Base-by-base conservation (phyloP, 164 flowering plant genomes). In the Magnolia officinalis region DNA sequence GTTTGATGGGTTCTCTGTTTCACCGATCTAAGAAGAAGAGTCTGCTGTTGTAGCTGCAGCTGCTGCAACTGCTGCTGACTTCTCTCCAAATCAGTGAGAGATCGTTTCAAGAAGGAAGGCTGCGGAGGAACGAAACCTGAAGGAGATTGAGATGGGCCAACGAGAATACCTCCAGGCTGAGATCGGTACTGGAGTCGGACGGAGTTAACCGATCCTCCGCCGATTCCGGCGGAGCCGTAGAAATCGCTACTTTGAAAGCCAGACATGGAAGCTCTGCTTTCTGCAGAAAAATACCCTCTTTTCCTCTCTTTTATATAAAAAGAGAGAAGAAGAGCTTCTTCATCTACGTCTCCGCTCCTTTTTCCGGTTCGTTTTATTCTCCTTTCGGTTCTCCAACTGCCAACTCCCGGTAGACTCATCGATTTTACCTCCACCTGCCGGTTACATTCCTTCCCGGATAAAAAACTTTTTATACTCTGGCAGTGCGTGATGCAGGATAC, bases 21-120 rank as follows among this genome's bases (percentile, higher is more conserved):
- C 31, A 93, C 95, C 9, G 91, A 89, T 59, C 98, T 81, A 19
- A 81, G 85, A 75, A 81, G 37, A 74, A n/a, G 78, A 70, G n/a
- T 75, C 9, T 52, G 81, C 55, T 81, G 80, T 16, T 55, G 61
- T 16, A 10, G 61, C 18, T 55, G 61, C 18, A 55, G 61, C 61
- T 55, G 61, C 61, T 55, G 61, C 63, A 71, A 73, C 50, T 78
- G 82, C 2, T 55, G 18, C 63, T 82, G 84, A 50, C 73, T 84
- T 11, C 74, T 78, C 10, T 84, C 84, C 1, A 71, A 83, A 8
- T 92, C 98, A 0, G 88, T 79, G 0, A 91, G 81, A 0, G 92
- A 81, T 2, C 98, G 83, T 70, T 94, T 94, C 0, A 89, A 86
- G 21, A 80, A 75, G 61, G 83, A 67, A 68, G 81, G 78, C 19